These are phyloP conservation scores for Vitis rotundifolia DNA, from an alignment of 164 flowering plant species.

Conservation along the genomic window DNA sequence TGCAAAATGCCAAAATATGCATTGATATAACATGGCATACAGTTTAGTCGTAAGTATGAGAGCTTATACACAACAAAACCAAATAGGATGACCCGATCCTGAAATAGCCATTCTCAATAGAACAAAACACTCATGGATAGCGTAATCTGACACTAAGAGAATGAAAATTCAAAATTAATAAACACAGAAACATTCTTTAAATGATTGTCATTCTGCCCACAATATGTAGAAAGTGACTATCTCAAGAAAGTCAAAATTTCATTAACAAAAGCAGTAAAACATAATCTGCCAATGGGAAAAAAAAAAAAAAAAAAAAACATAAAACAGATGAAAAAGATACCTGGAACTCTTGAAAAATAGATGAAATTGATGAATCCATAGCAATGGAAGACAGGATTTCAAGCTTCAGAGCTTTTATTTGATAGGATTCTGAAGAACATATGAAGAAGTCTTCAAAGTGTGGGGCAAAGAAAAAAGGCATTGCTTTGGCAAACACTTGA, in stretches of 20 bases:
- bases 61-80: background rate
- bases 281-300: background rate
- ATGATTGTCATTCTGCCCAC: background rate
- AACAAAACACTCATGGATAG: background rate
- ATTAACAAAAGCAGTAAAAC: background rate
- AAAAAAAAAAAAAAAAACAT: background rate
- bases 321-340: conserved; percentile 35
- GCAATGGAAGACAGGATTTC: conserved; percentile 87
- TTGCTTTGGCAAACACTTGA: conserved; percentile 86
- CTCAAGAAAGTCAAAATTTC: background rate
- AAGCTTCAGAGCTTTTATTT: conserved; percentile 82
- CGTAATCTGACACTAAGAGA: no score
- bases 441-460: conserved; percentile 82
- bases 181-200: background rate
- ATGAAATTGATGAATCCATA: conserved; percentile 71
- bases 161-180: no score
- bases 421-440: conserved; percentile 70
- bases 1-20: background rate
- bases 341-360: conserved; percentile 87
- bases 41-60: background rate
- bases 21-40: background rate
- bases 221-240: background rate
- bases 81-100: background rate
- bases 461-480: conserved; percentile 81
- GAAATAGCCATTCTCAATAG: background rate